Base-by-base conservation (phyloP, 108 stramenopile genomes). In the Mayamaea pseudoterrestris region DNA sequence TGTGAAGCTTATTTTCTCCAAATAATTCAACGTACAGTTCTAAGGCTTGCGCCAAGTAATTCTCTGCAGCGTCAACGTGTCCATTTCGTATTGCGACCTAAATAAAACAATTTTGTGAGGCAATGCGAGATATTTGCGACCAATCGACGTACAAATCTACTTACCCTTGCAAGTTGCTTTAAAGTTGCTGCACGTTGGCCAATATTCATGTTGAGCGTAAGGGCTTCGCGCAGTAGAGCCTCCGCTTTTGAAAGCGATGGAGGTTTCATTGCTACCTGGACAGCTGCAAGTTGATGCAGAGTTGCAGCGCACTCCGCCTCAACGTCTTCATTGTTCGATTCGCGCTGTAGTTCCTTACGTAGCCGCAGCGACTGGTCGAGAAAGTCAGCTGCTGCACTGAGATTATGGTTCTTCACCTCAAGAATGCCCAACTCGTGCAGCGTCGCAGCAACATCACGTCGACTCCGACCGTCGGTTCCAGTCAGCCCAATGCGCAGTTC, bases 161-260 rank as follows among this genome's bases (percentile, higher is more conserved):
- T 3, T n/a, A 75, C 71, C 28, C 78, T 43, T 18, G 78, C 78
- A n/a, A 80, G 56, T 25, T 75, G 71, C 43, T 80, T 80, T 5
- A 80, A 35, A 0, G 78, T 80, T 0, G 78, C 78, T 5, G 78
- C 78, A 39, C 78, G 48, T 41, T 80, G 74, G 0, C 74, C 78
- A 39, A 73, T 80, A 39, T 80, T 74, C 12, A 49, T 37, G 25
- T 61, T 69, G 13, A 73, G 58, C 7, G 49, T 40, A 9, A 80
- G 53, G 0, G 78, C 71, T 28, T 80, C 72, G 24, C 67, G 68
- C 6, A 80, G 58, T 26, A 80, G 30, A 7, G 30, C 30, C 49
- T 76, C 68, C 0, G 78, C 78, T 35, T 57, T 48, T 1, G 54
- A 63, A 7, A 80, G 65, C 2, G 57, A 57, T 0, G 78, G 74